phyloP scores from a whole-genome alignment of 1,284 basidiomycete genomes.

The Vanrija humicola region DNA sequence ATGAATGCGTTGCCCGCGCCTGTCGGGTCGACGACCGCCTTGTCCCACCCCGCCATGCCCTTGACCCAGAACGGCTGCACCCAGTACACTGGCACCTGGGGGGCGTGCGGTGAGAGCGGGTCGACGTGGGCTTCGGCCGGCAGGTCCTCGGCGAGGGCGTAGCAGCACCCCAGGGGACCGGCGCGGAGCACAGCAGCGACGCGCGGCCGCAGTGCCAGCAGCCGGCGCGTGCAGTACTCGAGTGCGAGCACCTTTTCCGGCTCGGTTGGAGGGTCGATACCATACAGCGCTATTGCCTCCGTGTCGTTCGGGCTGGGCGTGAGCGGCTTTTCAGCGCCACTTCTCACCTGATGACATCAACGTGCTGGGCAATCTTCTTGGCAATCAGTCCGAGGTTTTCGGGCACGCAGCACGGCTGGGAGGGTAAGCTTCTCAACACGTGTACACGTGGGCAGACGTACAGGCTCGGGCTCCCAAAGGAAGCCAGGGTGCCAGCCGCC shows the following conservation, averaged over 20 bases:
- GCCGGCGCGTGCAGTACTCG: slow-evolving; percentile 11
- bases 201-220: slow-evolving; percentile 18
- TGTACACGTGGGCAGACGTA: slow-evolving; percentile 5
- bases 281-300: slow-evolving; percentile 36
- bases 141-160: slow-evolving; percentile 14
- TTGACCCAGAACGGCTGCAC: slow-evolving; percentile 29
- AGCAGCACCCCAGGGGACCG: slow-evolving; percentile 31
- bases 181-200: slow-evolving; percentile 28
- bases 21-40: slow-evolving; percentile 41
- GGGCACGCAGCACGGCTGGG: slow-evolving; percentile 21
- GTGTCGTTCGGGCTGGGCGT: slow-evolving; percentile 43
- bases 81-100: slow-evolving; percentile 23
- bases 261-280: slow-evolving; percentile 5
- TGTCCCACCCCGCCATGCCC: slow-evolving; percentile 9
- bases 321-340: neutral
- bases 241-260: slow-evolving; percentile 3
- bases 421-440: neutral
- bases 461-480: slow-evolving; percentile 42
- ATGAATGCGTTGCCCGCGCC: slow-evolving; percentile 47
- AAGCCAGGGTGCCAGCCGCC: slow-evolving; percentile 24
- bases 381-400: slow-evolving; percentile 22
- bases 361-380: slow-evolving; percentile 11
- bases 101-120: neutral
- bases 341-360: slow-evolving; percentile 35
- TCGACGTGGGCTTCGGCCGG: neutral